Base-by-base conservation (phyloP, 768 basidiomycete species). In the Phylloporus sp. region DNA sequence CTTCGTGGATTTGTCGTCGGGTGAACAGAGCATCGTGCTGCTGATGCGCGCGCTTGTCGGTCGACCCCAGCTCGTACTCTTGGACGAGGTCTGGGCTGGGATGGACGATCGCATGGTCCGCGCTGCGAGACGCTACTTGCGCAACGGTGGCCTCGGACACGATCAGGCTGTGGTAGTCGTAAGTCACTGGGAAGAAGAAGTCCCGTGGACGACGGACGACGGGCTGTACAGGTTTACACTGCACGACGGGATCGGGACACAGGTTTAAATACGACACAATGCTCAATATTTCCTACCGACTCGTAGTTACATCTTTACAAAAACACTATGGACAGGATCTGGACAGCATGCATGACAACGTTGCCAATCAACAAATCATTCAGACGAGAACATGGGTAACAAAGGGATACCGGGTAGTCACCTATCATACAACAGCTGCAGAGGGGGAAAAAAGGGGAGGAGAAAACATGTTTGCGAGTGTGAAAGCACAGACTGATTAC, bases 1-100 rank as follows among this genome's bases (percentile, higher is more conserved):
- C 3, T 96, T 98, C 59, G 74, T 78, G 0, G 74, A 76, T 32
- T 73, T 94, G 6, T 72, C 84, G 0, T 73, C 79, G 0, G 85
- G 82, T 0, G 86, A 88, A 60, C 94, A 95, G 67, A 77, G 82
- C 36, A 65, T 94, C 36, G 80, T 91, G 17, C 69, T 98, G 29
- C 74, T 97, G 34, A 82, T 94, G 77, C 80, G 93, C 15, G 89
- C 93, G 22, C 70, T 96, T 27, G 90, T 94, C 9, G 78, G 78
- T 13, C 69, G 73, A 13, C 86, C 89, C 4, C 77, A 76, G 44
- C 61, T 99, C 27, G 72, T 98, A 7, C 71, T 97, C 9, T 68
- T 98, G 32, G 95, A 99, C 59, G 95, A 99, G 62, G 88, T 84
- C 9, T 93, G 90, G 80, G 83, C 87, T 20, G 94, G 93, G 21